Percentiles rank a stretch among this genome's conserved stretches.
Evolutionary conservation across 2,329 filamentous ascomycete species (phyloP).

Genomic region (Tolypocladium amazonense): DNA sequence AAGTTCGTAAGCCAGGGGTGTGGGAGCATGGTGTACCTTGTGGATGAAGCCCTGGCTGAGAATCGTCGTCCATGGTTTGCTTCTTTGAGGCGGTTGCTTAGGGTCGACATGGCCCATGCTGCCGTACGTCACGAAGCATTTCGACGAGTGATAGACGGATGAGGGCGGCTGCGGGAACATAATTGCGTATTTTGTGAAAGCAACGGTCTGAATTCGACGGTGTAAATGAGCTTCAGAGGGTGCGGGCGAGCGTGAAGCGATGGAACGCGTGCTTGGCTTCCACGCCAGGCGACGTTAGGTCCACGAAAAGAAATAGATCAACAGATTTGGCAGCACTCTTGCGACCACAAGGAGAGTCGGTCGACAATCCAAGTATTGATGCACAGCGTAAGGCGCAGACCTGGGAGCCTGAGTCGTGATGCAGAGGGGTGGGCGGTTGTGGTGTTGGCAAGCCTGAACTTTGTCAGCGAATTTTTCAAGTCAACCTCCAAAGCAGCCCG

Average conservation of each 20-base stretch:
- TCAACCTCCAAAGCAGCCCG: background rate
- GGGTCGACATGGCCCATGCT: constrained; percentile 60
- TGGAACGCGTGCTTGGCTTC: background rate
- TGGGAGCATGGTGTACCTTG: constrained; percentile 37
- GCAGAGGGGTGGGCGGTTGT: background rate
- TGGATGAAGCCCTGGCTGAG: constrained; percentile 56
- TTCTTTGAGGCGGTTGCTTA: constrained; percentile 58
- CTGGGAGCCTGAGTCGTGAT: background rate
- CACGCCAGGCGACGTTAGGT: background rate
- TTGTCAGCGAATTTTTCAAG: background rate
- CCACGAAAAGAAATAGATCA: background rate
- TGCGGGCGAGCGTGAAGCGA: background rate
- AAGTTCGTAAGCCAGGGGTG: too few species aligned
- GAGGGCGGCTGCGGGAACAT: constrained; percentile 37
- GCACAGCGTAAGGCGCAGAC: background rate
- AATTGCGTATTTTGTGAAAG: background rate
- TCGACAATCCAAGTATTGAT: background rate
- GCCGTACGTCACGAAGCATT: constrained; percentile 65
- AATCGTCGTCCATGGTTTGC: constrained; percentile 66
- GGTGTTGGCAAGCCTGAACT: background rate
- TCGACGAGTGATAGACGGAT: constrained; percentile 45
- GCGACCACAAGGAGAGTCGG: too few species aligned
- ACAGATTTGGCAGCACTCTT: background rate
- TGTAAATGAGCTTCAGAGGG: background rate
- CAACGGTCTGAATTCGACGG: background rate